Percentiles rank a stretch among this genome's conserved stretches.
Evolutionary conservation across 345 rosid genomes (phyloP).

Genomic region (Turnera subulata): DNA sequence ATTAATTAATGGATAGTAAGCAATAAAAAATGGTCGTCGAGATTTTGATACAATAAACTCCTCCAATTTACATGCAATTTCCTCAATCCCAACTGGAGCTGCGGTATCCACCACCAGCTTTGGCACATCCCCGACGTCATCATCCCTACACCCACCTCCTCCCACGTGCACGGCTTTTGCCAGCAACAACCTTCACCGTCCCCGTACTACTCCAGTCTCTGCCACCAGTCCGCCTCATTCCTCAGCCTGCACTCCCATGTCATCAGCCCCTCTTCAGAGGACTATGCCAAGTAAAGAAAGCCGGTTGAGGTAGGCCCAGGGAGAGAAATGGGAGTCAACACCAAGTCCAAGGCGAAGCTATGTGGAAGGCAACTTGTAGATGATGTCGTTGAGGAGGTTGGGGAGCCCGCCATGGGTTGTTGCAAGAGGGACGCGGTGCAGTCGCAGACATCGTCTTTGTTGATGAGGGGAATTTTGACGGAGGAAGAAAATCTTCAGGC

Average conservation of each 20-base stretch:
- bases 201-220: slow-evolving; percentile 45
- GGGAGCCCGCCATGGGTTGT: slow-evolving; percentile 8
- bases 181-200: slow-evolving; percentile 19
- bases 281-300: slow-evolving; percentile 30
- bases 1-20: too few relatives aligned
- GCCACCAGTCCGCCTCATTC: slow-evolving; percentile 49
- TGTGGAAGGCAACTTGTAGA: slow-evolving; percentile 46
- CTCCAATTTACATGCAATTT: slow-evolving; percentile 25
- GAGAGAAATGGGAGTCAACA: slow-evolving; percentile 62
- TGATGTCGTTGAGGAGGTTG: slow-evolving; percentile 49
- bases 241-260: slow-evolving; percentile 52
- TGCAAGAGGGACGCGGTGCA: slow-evolving; percentile 40
- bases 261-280: slow-evolving; percentile 31
- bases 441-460: slow-evolving; percentile 68
- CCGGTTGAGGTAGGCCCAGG: slow-evolving; percentile 39
- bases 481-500: too few relatives aligned
- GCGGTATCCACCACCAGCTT: slow-evolving; percentile 56
- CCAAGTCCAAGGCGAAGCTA: slow-evolving; percentile 54
- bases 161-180: slow-evolving; percentile 72
- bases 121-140: slow-evolving; percentile 48
- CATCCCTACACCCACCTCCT: slow-evolving; percentile 56
- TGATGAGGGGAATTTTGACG: slow-evolving; percentile 55
- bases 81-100: slow-evolving; percentile 19
- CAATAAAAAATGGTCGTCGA: too few relatives aligned
- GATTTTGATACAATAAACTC: too few relatives aligned